Percentiles rank a stretch among this genome's conserved stretches.
phyloP scores from a whole-genome alignment of 768 basidiomycete genomes.

The Lactarius hatsudake region DNA sequence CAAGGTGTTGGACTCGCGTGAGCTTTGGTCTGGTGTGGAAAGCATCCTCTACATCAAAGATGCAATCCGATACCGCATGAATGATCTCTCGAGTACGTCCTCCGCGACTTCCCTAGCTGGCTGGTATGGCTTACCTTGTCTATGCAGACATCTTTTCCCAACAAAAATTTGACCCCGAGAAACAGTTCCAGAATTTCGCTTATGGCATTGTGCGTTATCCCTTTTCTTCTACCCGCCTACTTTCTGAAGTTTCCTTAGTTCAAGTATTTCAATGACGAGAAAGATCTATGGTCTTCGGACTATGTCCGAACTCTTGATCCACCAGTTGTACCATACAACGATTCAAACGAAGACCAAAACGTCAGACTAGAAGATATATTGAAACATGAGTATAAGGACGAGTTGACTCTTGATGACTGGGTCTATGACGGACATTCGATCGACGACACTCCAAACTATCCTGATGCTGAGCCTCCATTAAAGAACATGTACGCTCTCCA shows the following conservation, averaged over 20 bases:
- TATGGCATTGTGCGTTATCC: conserved; percentile 24
- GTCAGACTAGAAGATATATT: conserved; percentile 14
- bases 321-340: not conserved
- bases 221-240: not conserved
- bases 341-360: conserved; percentile 16
- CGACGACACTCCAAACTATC: conserved; percentile 1
- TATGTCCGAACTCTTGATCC: not conserved
- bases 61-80: conserved; percentile 8
- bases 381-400: not conserved
- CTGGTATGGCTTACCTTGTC: not conserved
- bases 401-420: conserved; percentile 8
- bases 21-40: not conserved
- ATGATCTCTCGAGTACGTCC: conserved; percentile 8
- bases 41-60: not conserved
- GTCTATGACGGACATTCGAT: conserved; percentile 21
- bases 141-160: conserved; percentile 26
- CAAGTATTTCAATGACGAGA: conserved; percentile 3
- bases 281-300: conserved; percentile 4
- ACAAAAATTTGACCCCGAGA: conserved; percentile 27
- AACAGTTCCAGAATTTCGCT: conserved; percentile 29
- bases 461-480: conserved; percentile 7
- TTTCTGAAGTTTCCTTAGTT: conserved; percentile 12
- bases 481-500: conserved; percentile 10
- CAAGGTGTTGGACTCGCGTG: conserved; percentile 8
- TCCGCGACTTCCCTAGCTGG: too few species aligned